Evolutionary conservation across 192 early-diverging fungal genomes (phyloP).

Genomic region (Gaertneriomyces sp.): DNA sequence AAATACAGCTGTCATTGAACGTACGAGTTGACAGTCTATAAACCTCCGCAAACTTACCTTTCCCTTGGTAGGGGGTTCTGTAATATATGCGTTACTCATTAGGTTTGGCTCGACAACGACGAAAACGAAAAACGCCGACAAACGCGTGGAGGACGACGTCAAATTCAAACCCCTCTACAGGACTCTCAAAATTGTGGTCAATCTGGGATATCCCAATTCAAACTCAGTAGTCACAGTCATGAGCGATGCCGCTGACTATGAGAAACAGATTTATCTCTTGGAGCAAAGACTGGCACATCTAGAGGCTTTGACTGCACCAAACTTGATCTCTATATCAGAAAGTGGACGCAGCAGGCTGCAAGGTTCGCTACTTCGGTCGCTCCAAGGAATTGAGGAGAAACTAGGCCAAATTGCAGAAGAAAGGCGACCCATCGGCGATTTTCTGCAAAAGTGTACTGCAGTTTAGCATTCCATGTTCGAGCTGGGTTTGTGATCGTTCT

Average conservation of each 20-base stretch:
- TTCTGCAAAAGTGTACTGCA: conserved; percentile 14
- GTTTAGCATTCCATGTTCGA: neutral
- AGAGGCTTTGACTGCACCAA: conserved; percentile 27
- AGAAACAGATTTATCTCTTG: conserved; percentile 8
- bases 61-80: conserved; percentile 46
- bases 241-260: neutral
- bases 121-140: too few relatives aligned
- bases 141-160: too few relatives aligned
- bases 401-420: conserved; percentile 16
- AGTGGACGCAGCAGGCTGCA: conserved; percentile 7
- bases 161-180: too few relatives aligned
- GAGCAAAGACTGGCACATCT: conserved; percentile 26
- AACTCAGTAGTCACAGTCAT: too few relatives aligned
- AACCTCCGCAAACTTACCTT: conserved; percentile 6
- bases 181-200: neutral
- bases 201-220: neutral
- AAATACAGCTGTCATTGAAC: neutral
- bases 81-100: conserved; percentile 39
- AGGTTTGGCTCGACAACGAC: too few relatives aligned
- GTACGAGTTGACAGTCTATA: too few relatives aligned
- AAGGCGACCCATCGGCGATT: conserved; percentile 23
- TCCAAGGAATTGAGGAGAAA: conserved; percentile 20
- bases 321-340: conserved; percentile 8
- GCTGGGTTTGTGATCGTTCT: neutral
- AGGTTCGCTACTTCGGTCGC: conserved; percentile 19